A percentile compares a stretch with the other conserved stretches of the same genome.
These are phyloP conservation scores for Fraxinus dipetala DNA, from an alignment of 305 asterid genomes.

Conservation along the genomic window DNA sequence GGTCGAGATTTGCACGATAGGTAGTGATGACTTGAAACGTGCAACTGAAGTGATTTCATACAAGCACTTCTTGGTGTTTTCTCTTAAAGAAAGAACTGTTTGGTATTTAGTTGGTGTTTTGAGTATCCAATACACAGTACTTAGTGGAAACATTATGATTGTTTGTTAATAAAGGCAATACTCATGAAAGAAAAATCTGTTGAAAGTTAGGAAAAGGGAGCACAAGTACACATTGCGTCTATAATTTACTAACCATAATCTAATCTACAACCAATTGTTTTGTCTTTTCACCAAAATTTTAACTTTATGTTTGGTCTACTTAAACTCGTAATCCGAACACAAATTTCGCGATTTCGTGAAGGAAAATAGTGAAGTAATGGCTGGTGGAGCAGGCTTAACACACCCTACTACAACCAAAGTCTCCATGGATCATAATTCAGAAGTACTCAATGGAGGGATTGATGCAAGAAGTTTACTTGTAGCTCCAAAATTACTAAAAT, in stretches of 20 bases:
- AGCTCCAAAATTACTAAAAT: slow-evolving; percentile 22
- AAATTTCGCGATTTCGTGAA: slow-evolving; percentile 12
- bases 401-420: slow-evolving; percentile 3
- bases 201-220: slow-evolving; percentile 56
- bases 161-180: slow-evolving; percentile 51
- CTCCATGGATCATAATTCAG: slow-evolving; percentile 15
- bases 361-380: background rate
- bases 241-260: slow-evolving; percentile 48
- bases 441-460: background rate
- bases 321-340: slow-evolving; percentile 29
- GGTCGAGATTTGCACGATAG: background rate
- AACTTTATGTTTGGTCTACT: slow-evolving; percentile 29
- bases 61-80: background rate
- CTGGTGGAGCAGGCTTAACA: background rate
- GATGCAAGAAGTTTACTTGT: slow-evolving; percentile 30
- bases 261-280: slow-evolving; percentile 46
- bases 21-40: background rate
- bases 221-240: slow-evolving; percentile 10
- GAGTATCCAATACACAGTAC: background rate
- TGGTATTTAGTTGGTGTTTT: background rate
- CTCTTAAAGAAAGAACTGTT: background rate
- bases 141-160: slow-evolving; percentile 18
- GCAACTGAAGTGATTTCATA: background rate
- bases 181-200: slow-evolving; percentile 55
- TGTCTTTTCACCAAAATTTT: slow-evolving; percentile 27